These are phyloP conservation scores for Sporothrix brunneoviolacea DNA, from an alignment of 2,329 filamentous ascomycete genomes.

Conservation along the genomic window DNA sequence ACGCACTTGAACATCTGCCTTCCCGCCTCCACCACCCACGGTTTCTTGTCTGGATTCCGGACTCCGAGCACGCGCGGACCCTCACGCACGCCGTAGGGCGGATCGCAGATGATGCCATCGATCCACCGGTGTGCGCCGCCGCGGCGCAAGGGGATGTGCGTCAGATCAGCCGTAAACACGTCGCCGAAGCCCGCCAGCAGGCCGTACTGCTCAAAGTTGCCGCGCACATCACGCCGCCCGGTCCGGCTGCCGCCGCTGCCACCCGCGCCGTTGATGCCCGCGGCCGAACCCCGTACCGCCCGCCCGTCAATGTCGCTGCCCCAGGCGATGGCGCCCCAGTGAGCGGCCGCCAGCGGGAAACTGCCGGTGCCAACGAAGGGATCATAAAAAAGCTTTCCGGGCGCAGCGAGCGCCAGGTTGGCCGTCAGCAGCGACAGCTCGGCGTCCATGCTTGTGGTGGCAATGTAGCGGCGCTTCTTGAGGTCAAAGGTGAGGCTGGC, in stretches of 20 bases:
- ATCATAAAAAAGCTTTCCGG: constrained; percentile 85
- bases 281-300: constrained; percentile 67
- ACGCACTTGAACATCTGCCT: constrained; percentile 60
- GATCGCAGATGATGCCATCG: constrained; percentile 91
- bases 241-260: constrained; percentile 15
- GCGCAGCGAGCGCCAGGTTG: constrained; percentile 76
- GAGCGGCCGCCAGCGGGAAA: constrained; percentile 81
- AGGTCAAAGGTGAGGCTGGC: constrained; percentile 71
- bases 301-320: constrained; percentile 93
- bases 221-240: constrained; percentile 40
- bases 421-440: constrained; percentile 87
- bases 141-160: constrained; percentile 67
- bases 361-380: constrained; percentile 94
- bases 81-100: constrained; percentile 91
- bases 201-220: constrained; percentile 82
- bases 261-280: constrained; percentile 33
- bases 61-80: constrained; percentile 81
- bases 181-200: constrained; percentile 62
- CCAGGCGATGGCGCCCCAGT: constrained; percentile 77
- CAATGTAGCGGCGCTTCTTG: constrained; percentile 90
- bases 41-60: constrained; percentile 56
- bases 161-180: constrained; percentile 78
- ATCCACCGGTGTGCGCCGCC: constrained; percentile 44
- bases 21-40: constrained; percentile 61
- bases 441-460: constrained; percentile 94